Percentiles rank a stretch among this genome's conserved stretches.
Evolutionary conservation across 1,284 basidiomycete genomes (phyloP).

Genomic region (Xerocomus nothofagi): DNA sequence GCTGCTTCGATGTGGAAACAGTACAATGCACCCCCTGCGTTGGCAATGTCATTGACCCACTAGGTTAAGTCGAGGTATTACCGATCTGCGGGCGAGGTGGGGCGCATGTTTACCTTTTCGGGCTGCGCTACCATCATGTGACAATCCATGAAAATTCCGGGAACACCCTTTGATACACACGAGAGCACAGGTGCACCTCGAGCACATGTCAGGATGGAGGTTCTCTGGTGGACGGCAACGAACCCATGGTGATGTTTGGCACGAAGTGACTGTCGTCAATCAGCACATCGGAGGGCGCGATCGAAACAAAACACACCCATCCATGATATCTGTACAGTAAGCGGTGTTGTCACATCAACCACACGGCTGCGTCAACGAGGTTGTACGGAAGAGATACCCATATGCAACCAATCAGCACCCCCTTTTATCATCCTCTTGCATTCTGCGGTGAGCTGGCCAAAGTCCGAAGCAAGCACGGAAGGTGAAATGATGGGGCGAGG

Average conservation of each 20-base stretch:
- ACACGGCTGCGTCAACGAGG: constrained; percentile 3
- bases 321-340: constrained; percentile 81
- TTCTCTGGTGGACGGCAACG: constrained; percentile 19
- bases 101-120: constrained; percentile 59
- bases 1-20: constrained; percentile 99
- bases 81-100: background rate
- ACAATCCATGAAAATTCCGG: constrained; percentile 99
- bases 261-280: constrained; percentile 82
- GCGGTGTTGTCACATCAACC: constrained; percentile 1
- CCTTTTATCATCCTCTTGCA: constrained; percentile 91
- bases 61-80: constrained; percentile 36
- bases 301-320: constrained; percentile 62
- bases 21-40: constrained; percentile 93
- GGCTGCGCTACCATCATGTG: constrained; percentile 99
- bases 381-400: constrained; percentile 60
- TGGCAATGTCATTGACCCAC: constrained; percentile 97
- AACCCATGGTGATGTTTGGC: constrained; percentile 96
- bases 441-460: constrained; percentile 88
- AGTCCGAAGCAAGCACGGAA: constrained; percentile 92
- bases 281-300: constrained; percentile 2
- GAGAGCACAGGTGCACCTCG: constrained; percentile 87
- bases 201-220: constrained; percentile 9
- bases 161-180: constrained; percentile 86
- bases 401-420: constrained; percentile 95
- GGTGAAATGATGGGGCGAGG: constrained; percentile 86